Conservation (phyloP, 495 filamentous ascomycete genomes). For the Gamarada debralockiae region DNA sequence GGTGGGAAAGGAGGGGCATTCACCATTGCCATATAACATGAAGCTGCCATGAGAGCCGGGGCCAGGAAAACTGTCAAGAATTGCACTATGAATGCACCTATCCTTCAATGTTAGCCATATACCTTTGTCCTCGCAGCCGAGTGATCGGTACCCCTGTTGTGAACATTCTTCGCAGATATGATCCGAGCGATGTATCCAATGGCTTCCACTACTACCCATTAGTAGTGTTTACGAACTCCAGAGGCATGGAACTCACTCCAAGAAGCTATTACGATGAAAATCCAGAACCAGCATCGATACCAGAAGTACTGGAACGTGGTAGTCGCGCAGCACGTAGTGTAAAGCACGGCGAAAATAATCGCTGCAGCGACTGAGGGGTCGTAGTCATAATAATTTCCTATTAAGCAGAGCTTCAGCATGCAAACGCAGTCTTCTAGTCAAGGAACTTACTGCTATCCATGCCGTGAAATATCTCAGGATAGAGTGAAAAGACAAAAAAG, state of each 20-base stretch:
- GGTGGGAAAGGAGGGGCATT: neutral
- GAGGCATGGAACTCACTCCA: neutral
- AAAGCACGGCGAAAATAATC: neutral
- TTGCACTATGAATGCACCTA: conserved; percentile 1
- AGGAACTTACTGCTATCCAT: no score
- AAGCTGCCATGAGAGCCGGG: neutral
- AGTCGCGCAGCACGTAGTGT: neutral
- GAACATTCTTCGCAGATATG: neutral
- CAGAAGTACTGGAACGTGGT: neutral
- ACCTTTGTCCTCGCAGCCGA: no score
- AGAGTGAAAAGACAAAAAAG: no score
- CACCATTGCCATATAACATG: conserved; percentile 4
- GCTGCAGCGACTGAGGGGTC: neutral
- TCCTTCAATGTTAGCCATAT: neutral
- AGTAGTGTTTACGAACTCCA: neutral
- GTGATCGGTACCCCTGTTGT: neutral
- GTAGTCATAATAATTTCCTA: conserved; percentile 1
- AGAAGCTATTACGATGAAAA: conserved; percentile 3
- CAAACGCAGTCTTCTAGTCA: no score
- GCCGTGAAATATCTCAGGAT: no score
- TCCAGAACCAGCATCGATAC: conserved; percentile 3
- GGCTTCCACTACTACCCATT: neutral
- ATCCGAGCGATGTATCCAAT: neutral
- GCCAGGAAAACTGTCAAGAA: conserved; percentile 1
- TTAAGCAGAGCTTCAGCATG: no score